These are phyloP conservation scores for Colletotrichum echinochloae DNA, from an alignment of 2,329 filamentous ascomycete species.

Conservation along the genomic window DNA sequence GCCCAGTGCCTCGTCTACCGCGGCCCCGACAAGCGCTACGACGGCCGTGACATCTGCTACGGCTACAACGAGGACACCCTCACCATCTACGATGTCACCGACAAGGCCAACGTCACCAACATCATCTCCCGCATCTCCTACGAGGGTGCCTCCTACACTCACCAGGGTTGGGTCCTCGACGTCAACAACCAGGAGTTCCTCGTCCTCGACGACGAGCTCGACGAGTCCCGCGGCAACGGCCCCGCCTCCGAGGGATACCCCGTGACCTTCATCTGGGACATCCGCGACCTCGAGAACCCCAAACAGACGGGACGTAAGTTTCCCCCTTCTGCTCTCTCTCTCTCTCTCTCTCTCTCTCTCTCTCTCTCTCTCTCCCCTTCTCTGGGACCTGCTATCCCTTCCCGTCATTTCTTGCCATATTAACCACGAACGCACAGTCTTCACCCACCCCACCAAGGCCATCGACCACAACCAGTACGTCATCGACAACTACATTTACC, in stretches of 20 bases:
- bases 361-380: too few species aligned
- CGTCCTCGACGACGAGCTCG: constrained; percentile 65
- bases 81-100: constrained; percentile 66
- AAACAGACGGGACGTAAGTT: constrained; percentile 53
- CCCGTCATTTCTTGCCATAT: constrained; percentile 24
- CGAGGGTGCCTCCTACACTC: constrained; percentile 67
- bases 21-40: constrained; percentile 62
- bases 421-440: constrained; percentile 52
- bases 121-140: constrained; percentile 66
- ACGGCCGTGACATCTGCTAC: constrained; percentile 66
- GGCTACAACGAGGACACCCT: constrained; percentile 66
- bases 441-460: constrained; percentile 54
- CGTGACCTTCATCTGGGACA: constrained; percentile 65
- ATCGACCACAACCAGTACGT: constrained; percentile 65
- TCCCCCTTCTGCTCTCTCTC: too few species aligned
- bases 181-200: constrained; percentile 58
- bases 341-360: not conserved
- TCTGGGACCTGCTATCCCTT: not conserved
- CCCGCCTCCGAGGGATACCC: constrained; percentile 57
- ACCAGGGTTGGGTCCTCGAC: constrained; percentile 68
- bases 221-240: constrained; percentile 57
- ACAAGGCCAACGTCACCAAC: constrained; percentile 58
- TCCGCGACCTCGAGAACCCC: constrained; percentile 56
- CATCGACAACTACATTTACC: constrained; percentile 57
- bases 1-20: constrained; percentile 69